These are phyloP conservation scores for Trichoderma oligosporum DNA, from an alignment of 2,329 filamentous ascomycete genomes.

Conservation along the genomic window DNA sequence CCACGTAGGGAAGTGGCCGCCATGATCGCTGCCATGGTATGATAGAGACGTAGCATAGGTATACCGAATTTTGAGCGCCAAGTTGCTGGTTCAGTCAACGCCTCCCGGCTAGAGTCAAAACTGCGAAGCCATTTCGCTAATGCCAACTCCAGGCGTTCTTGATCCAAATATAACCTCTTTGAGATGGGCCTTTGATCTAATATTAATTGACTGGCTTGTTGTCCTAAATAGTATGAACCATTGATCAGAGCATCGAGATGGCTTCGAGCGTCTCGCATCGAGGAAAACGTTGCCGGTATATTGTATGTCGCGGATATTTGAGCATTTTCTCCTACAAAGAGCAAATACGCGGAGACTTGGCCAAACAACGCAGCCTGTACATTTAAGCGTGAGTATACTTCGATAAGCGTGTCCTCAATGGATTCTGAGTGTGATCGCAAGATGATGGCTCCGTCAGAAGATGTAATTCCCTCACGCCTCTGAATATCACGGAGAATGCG, in stretches of 20 bases:
- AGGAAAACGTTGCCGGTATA: constrained; percentile 6
- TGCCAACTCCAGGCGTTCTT: not conserved
- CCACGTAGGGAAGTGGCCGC: constrained; percentile 12
- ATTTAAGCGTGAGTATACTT: constrained; percentile 29
- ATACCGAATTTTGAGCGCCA: not conserved
- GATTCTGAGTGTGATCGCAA: constrained; percentile 11
- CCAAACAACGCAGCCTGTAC: constrained; percentile 30
- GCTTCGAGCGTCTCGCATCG: constrained; percentile 3
- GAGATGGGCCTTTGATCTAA: not conserved
- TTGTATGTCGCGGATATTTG: constrained; percentile 20
- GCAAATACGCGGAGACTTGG: constrained; percentile 24
- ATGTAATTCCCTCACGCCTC: constrained; percentile 1
- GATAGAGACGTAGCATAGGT: constrained; percentile 13
- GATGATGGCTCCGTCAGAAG: constrained; percentile 8
- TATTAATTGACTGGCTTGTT: not conserved
- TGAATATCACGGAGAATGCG: constrained; percentile 27
- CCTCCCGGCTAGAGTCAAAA: not conserved
- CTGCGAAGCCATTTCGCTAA: not conserved
- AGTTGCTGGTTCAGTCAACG: not conserved
- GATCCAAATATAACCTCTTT: not conserved
- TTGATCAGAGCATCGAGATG: constrained; percentile 15
- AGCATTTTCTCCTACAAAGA: constrained; percentile 7
- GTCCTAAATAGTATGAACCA: not conserved
- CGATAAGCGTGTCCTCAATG: constrained; percentile 23
- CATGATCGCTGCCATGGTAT: constrained; percentile 19